Evolutionary conservation across 495 filamentous ascomycete genomes (phyloP), one percentile per base, ranked within the genome.

Genomic region (Penicillium angulare): DNA sequence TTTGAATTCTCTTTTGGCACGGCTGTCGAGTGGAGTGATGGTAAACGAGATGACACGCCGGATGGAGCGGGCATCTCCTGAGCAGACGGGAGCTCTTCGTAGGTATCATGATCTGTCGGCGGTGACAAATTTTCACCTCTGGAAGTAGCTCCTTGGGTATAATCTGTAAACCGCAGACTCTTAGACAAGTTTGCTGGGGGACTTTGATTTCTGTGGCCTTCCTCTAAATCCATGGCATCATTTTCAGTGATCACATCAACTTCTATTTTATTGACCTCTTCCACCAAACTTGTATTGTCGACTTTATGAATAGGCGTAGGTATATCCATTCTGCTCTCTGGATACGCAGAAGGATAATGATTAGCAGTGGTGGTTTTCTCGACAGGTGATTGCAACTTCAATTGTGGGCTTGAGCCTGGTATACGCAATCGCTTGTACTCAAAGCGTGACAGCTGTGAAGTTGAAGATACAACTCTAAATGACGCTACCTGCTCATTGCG

Each of bases 381-480:
- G 15, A 21, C 27, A 12, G 50, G 34, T 17, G 51, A 54, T 12
- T 50, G 47, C 16, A 27, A 13, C 8, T 34, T 15, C 1, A 13
- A 18, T 3, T 45, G 23, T 9, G 55, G 38, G 20, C 33, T 48
- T 17, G 48, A 52, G 5, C 38, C 7, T 7, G 32, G 40, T 26
- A 33, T 15, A 32, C 60, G 64, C 43, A 52, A 60, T n/a, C 61
- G 54, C n/a, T 72, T 66, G 56, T 77, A 79, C 57, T 74, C 66
- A 50, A 78, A 79, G 45, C 70, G 68, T 1, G 71, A 65, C 46
- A 76, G 53, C 39, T 74, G 69, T 10, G 75, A 77, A 4, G 73
- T 71, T 9, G 75, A 73, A 40, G 69, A 61, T 17, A 70, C 39
- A 3, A 75, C 60, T 35, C 56, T 58, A 26, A 76, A 46, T 7